These are phyloP conservation scores for Mortierella sp. DNA, from an alignment of 371 early-diverging fungal genomes.

Conservation along the genomic window DNA sequence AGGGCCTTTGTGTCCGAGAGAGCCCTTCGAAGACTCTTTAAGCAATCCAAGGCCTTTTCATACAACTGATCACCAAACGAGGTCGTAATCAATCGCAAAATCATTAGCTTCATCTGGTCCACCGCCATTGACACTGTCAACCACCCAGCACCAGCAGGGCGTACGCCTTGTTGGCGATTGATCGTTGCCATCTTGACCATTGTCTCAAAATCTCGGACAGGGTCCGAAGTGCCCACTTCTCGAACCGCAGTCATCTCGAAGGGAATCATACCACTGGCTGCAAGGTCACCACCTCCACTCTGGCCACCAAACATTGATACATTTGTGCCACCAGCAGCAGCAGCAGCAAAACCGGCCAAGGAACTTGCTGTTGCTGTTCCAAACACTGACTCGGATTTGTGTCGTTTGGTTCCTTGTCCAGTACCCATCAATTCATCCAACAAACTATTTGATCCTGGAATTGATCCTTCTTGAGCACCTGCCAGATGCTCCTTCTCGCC, in stretches of 20 bases:
- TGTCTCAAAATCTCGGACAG: constrained; percentile 68
- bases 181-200: constrained; percentile 57
- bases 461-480: constrained; percentile 4
- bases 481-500: constrained; percentile 14
- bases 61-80: constrained; percentile 69
- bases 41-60: constrained; percentile 61
- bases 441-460: constrained; percentile 26
- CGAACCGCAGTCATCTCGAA: constrained; percentile 54
- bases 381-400: constrained; percentile 47
- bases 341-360: constrained; percentile 9
- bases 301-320: constrained; percentile 17
- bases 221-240: constrained; percentile 62
- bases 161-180: constrained; percentile 45
- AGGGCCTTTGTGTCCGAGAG: constrained; percentile 16
- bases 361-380: constrained; percentile 41
- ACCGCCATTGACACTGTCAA: constrained; percentile 57
- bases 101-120: constrained; percentile 63
- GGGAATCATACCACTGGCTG: constrained; percentile 46
- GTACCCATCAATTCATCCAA: constrained; percentile 24
- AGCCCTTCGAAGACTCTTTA: constrained; percentile 59
- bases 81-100: constrained; percentile 56
- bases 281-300: constrained; percentile 14
- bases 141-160: constrained; percentile 46
- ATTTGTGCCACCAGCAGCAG: background rate
- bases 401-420: constrained; percentile 26